Base-by-base conservation (phyloP, 2,329 filamentous ascomycete genomes). In the Arthrocladium fulminans region DNA sequence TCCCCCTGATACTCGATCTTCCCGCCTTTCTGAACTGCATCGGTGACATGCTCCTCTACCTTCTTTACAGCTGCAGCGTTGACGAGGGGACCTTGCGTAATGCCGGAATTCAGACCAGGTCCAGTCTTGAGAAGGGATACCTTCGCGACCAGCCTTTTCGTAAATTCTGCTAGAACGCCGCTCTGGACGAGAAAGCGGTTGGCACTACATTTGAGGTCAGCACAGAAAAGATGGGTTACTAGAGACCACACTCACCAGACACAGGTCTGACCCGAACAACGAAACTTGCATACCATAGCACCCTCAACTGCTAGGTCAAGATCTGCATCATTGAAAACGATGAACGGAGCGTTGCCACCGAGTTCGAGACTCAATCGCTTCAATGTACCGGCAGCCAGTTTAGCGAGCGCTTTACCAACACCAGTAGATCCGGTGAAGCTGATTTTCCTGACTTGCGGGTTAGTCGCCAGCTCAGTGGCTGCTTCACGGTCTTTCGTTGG, bases 101-200 rank as follows among this genome's bases (percentile, higher is more conserved):
- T 73, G 52, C 76, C 78, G 38, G 80, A 68, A 1, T 76, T 76
- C 66, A 85, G 88, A 3, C 86, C 86, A 57, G 80, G 74, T 47
- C 87, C 87, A 48, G 90, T 81, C 60, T 79, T 82, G 73, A 92
- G 89, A 13, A 64, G 68, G 59, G 77, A 76, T 39, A 90, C 85
- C 62, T 86, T 83, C 52, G 80, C 82, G 27, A 81, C 77, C 55
- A 92, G 81, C 45, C 76, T 80, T 39, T 70, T 58, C 3, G 79
- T 77, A 57, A 92, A 92, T 25, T 74, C 70, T 59, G 89, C 84
- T 67, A 90, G 88, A 64, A 92, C 77, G 51, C 80, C 82, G 23
- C 74, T 71, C 65, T 94, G 86, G 8, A 92, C 76, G 65, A 84
- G 89, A 55, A 94, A 78, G 24, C 87, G 75, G 71, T 94, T 92